Conservation (phyloP, 352 stramenopile genomes). For the Pythium aristosporum region DNA sequence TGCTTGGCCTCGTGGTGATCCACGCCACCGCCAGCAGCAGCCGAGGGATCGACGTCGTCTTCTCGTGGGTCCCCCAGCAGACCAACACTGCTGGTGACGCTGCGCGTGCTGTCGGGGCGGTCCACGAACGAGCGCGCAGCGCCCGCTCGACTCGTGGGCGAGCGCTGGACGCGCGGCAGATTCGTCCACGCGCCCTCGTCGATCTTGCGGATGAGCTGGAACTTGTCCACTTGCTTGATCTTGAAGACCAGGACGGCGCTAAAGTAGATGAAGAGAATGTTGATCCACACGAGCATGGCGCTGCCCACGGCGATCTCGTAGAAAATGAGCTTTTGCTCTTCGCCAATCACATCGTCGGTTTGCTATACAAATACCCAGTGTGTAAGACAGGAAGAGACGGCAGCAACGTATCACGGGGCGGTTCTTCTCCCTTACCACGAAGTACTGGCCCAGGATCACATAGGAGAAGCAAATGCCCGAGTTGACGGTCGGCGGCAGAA, state of each 20-base stretch:
- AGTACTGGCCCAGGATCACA: conserved; percentile 82
- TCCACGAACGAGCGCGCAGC: conserved; percentile 14
- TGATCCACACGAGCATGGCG: conserved; percentile 83
- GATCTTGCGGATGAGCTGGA: conserved; percentile 76
- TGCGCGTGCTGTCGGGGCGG: conserved; percentile 41
- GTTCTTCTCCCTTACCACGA: conserved; percentile 43
- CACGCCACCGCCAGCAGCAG: not conserved
- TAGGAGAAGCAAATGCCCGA: conserved; percentile 86
- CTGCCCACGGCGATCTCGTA: conserved; percentile 86
- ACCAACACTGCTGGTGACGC: conserved; percentile 36
- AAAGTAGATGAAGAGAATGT: conserved; percentile 88
- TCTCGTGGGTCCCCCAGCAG: conserved; percentile 17
- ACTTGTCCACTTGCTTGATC: conserved; percentile 85
- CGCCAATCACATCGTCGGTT: conserved; percentile 69
- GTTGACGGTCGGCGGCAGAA: conserved; percentile 86
- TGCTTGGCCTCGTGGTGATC: conserved; percentile 22
- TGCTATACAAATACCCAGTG: conserved; percentile 9
- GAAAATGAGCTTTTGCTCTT: conserved; percentile 84
- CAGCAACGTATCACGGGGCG: no score
- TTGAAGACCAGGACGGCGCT: conserved; percentile 88
- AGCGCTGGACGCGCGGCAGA: conserved; percentile 67
- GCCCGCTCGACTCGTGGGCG: conserved; percentile 31
- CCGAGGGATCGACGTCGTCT: not conserved
- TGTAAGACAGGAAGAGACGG: not conserved
- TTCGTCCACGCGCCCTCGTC: conserved; percentile 82